Evolutionary conservation across 2,329 filamentous ascomycete genomes (phyloP).

Genomic region (Paraphaeosphaeria minitans): DNA sequence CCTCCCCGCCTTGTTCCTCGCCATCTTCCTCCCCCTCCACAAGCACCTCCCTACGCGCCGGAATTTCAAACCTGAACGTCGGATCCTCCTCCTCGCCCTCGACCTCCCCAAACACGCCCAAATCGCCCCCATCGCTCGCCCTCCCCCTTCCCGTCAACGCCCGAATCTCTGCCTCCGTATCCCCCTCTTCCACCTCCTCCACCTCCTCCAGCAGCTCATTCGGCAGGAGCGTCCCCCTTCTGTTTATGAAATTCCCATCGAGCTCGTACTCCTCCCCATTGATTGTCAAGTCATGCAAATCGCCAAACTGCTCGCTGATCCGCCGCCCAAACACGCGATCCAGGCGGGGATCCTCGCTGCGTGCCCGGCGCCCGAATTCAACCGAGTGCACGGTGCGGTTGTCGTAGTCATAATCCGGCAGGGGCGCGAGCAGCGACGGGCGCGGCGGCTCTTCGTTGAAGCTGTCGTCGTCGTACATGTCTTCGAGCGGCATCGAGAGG

Average conservation of each 20-base stretch:
- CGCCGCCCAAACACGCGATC: constrained; percentile 50
- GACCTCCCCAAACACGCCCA: constrained; percentile 40
- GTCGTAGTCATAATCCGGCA: constrained; percentile 43
- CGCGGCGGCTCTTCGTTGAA: constrained; percentile 47
- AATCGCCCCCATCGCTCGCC: constrained; percentile 35
- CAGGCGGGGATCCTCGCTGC: constrained; percentile 43
- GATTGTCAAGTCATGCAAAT: constrained; percentile 47
- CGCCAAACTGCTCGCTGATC: constrained; percentile 59
- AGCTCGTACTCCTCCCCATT: constrained; percentile 46
- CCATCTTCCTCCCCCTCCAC: constrained; percentile 16
- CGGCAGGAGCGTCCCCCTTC: constrained; percentile 25
- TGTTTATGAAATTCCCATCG: constrained; percentile 50
- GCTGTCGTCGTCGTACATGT: constrained; percentile 51
- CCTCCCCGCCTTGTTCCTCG: constrained; percentile 15
- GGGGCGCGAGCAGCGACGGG: constrained; percentile 42
- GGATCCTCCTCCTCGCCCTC: constrained; percentile 45
- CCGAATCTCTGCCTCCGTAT: constrained; percentile 36
- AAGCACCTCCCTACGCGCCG: constrained; percentile 37
- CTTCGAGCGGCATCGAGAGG: constrained; percentile 50
- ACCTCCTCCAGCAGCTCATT: constrained; percentile 49
- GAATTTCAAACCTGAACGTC: constrained; percentile 47
- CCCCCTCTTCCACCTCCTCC: constrained; percentile 42
- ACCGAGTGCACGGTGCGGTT: constrained; percentile 56
- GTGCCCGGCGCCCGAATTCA: constrained; percentile 51
- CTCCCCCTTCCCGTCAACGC: constrained; percentile 39